Evolutionary conservation across 1,284 basidiomycete species (phyloP).

Genomic region (Naganishia sp.): DNA sequence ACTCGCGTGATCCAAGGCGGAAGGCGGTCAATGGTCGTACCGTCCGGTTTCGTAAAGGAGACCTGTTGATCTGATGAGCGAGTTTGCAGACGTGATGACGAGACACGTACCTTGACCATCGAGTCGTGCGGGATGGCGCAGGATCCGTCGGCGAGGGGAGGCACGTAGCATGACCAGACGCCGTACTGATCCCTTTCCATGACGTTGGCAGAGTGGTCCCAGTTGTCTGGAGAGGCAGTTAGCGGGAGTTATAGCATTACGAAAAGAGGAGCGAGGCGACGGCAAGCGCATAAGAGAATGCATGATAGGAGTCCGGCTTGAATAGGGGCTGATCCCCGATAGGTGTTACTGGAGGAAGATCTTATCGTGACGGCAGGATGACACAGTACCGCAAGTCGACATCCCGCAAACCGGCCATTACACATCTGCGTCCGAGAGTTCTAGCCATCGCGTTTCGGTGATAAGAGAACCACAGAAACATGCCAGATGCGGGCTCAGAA

Average conservation of each 20-base stretch:
- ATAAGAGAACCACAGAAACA: too few species aligned
- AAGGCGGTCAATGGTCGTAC: conserved; percentile 82
- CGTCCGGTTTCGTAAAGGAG: conserved; percentile 75
- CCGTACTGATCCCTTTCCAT: conserved; percentile 88
- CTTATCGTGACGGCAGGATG: too few species aligned
- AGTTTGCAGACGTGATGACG: neutral
- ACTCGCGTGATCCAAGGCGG: conserved; percentile 94
- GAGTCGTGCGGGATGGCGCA: conserved; percentile 91
- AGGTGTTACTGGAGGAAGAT: too few species aligned
- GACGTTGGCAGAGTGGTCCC: conserved; percentile 79
- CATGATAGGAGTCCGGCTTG: neutral
- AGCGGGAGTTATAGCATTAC: neutral
- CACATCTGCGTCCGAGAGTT: too few species aligned
- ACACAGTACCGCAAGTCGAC: too few species aligned
- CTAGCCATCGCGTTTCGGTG: too few species aligned
- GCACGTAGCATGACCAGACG: conserved; percentile 84
- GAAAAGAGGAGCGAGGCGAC: neutral
- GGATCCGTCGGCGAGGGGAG: conserved; percentile 67
- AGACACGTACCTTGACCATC: conserved; percentile 73
- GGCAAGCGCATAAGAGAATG: neutral
- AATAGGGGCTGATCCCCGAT: too few species aligned
- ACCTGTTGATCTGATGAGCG: conserved; percentile 58
- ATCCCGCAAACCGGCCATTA: too few species aligned
- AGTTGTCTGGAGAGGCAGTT: conserved; percentile 64
- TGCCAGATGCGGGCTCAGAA: neutral